Evolutionary conservation across 1,284 basidiomycete genomes (phyloP).

Genomic region (Cutaneotrichosporon arboriforme): DNA sequence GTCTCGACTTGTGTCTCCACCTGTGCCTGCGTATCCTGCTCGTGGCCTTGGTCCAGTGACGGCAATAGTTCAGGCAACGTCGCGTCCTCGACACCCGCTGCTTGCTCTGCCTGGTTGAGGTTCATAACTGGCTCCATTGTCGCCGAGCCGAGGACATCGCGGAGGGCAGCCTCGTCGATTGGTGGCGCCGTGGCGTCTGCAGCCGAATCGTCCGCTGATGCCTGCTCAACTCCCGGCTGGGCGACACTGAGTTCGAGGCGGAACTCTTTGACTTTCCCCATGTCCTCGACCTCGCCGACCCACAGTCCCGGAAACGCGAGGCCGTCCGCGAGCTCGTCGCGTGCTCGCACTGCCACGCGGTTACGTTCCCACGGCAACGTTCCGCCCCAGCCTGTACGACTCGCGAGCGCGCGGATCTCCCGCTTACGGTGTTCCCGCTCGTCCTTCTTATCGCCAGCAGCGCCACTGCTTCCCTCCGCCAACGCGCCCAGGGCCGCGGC

Average conservation of each 20-base stretch:
- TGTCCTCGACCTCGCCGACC: constrained; percentile 24
- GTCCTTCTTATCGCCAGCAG: constrained; percentile 2
- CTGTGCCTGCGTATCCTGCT: background rate
- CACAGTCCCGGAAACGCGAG: constrained; percentile 37
- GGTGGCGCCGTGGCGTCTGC: background rate
- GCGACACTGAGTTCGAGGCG: constrained; percentile 29
- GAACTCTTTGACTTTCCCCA: constrained; percentile 37
- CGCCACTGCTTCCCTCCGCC: background rate
- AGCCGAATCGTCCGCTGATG: background rate
- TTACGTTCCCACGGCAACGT: constrained; percentile 26
- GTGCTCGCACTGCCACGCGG: constrained; percentile 17
- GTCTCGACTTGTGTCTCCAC: background rate
- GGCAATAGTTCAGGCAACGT: background rate
- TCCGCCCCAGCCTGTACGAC: constrained; percentile 31
- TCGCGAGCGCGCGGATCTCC: constrained; percentile 25
- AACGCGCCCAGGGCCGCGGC: background rate
- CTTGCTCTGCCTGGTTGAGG: background rate
- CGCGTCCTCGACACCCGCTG: background rate
- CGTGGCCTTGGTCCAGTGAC: background rate
- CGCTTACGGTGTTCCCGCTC: constrained; percentile 16
- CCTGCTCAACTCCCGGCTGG: constrained; percentile 12
- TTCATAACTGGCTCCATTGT: constrained; percentile 6
- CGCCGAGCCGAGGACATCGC: background rate
- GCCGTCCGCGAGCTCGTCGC: constrained; percentile 26
- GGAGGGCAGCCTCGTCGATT: constrained; percentile 10